Conservation (phyloP, 1,284 basidiomycete species). For the Pseudozyma hubeiensis region DNA sequence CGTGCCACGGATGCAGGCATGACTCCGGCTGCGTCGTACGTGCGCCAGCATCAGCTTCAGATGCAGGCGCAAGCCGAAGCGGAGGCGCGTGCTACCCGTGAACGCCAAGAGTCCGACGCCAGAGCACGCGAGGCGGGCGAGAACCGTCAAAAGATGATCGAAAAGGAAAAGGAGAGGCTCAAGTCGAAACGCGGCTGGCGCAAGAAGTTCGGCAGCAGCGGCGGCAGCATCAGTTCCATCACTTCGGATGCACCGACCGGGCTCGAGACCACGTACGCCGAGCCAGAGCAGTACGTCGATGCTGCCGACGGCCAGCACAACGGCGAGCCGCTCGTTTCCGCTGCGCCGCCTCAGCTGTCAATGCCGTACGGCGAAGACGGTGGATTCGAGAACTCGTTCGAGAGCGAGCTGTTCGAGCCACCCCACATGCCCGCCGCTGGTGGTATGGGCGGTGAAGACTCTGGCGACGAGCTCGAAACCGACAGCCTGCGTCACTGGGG, state of each 20-base stretch:
- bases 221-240: constrained; percentile 50
- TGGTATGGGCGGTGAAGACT: constrained; percentile 66
- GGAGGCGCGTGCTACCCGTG: constrained; percentile 69
- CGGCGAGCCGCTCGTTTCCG: constrained; percentile 31
- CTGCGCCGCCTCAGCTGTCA: constrained; percentile 32
- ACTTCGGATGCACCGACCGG: constrained; percentile 47
- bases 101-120: constrained; percentile 74
- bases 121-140: constrained; percentile 69
- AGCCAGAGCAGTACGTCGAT: constrained; percentile 30
- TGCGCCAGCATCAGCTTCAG: constrained; percentile 83
- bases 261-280: constrained; percentile 54
- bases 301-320: constrained; percentile 11
- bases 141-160: constrained; percentile 70
- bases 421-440: constrained; percentile 73
- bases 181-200: constrained; percentile 67
- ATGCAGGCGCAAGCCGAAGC: constrained; percentile 71
- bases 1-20: constrained; percentile 79
- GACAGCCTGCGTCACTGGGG: constrained; percentile 70
- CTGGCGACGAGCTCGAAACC: constrained; percentile 72
- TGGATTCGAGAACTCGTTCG: constrained; percentile 74
- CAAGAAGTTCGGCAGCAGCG: constrained; percentile 69
- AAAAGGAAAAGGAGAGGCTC: constrained; percentile 69
- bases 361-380: constrained; percentile 70
- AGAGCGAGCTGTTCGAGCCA: constrained; percentile 81
- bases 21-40: constrained; percentile 90